Evolutionary conservation across 129 eudicot species (phyloP).

Genomic region (Saussurea involucrata): DNA sequence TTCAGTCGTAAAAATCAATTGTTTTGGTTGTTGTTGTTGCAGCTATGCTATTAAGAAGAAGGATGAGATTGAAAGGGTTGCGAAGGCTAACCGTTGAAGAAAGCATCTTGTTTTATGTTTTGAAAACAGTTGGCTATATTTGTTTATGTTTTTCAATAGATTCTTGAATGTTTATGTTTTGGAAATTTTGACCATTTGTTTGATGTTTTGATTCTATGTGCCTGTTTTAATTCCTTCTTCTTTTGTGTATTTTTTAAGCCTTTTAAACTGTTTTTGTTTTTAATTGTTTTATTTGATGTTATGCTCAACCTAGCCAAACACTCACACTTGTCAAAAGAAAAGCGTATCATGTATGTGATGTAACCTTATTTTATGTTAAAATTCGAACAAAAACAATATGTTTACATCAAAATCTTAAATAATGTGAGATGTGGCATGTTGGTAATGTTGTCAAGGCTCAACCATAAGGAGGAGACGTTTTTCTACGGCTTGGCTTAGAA

Average conservation of each 20-base stretch:
- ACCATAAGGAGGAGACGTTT: too few species aligned
- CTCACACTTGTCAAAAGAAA: too few species aligned
- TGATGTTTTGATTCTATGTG: constrained; percentile 1
- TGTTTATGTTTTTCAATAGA: constrained; percentile 3
- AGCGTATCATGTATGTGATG: too few species aligned
- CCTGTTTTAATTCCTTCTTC: neutral
- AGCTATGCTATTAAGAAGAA: constrained; percentile 69
- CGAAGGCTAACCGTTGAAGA: constrained; percentile 56
- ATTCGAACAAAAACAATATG: too few species aligned
- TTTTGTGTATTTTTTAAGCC: neutral
- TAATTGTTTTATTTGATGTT: neutral
- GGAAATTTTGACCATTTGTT: neutral
- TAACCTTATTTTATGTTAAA: too few species aligned
- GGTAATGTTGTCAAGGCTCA: too few species aligned
- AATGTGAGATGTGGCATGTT: too few species aligned
- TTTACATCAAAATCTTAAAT: too few species aligned
- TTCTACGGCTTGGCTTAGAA: too few species aligned
- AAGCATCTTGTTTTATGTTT: neutral
- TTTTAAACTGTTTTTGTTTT: neutral
- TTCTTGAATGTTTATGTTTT: neutral
- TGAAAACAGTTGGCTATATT: neutral
- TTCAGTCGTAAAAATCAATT: too few species aligned
- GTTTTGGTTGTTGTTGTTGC: neutral
- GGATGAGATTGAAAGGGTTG: constrained; percentile 64
- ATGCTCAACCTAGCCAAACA: too few species aligned